A percentile compares a stretch with the other conserved stretches of the same genome.
phyloP scores from a whole-genome alignment of 2,329 filamentous ascomycete genomes.

The Zalaria sp. region DNA sequence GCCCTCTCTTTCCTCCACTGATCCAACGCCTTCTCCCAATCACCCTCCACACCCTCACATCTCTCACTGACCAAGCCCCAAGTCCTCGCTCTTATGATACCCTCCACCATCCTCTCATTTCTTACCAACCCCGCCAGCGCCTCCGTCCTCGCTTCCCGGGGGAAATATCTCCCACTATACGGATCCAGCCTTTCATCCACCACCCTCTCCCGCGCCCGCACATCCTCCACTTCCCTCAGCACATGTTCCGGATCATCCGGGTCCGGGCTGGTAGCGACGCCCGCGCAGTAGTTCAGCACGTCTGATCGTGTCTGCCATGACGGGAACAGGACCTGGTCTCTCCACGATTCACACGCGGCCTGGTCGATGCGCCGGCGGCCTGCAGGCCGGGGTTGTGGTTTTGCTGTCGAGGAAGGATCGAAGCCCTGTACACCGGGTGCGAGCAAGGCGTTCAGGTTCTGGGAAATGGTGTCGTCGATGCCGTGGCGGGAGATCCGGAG shows the following conservation, averaged over 20 bases:
- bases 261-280: constrained; percentile 76
- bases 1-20: constrained; percentile 37
- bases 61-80: constrained; percentile 68
- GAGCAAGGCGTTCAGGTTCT: constrained; percentile 80
- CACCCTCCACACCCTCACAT: constrained; percentile 38
- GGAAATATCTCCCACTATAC: constrained; percentile 74
- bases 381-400: constrained; percentile 39
- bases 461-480: constrained; percentile 85
- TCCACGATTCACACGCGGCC: constrained; percentile 55
- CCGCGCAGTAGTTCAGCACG: constrained; percentile 76
- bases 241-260: constrained; percentile 71
- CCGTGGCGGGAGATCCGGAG: constrained; percentile 69
- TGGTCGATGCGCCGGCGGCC: constrained; percentile 42
- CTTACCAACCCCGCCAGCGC: constrained; percentile 57
- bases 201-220: constrained; percentile 54
- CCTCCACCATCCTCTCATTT: constrained; percentile 64
- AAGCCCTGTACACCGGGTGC: constrained; percentile 62
- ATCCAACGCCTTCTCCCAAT: constrained; percentile 46
- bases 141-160: constrained; percentile 67
- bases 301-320: constrained; percentile 75
- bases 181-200: constrained; percentile 86
- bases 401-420: constrained; percentile 63
- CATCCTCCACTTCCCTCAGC: constrained; percentile 54
- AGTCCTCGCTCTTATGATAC: constrained; percentile 65
- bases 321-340: constrained; percentile 66